Evolutionary conservation across 2,329 filamentous ascomycete genomes (phyloP).

Genomic region (Moelleriella libera): DNA sequence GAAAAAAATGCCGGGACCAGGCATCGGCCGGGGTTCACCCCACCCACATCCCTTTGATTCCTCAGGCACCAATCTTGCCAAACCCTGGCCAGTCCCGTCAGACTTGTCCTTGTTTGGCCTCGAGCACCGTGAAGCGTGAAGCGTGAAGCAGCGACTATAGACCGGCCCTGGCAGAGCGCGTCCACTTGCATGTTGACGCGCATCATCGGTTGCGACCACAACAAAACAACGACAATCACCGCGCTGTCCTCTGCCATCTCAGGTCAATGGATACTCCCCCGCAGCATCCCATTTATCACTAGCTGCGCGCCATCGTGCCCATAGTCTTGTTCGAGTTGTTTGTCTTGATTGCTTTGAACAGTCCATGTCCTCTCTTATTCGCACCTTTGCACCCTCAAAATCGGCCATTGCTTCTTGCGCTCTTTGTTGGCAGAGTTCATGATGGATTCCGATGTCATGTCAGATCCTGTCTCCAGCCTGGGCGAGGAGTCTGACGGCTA

Average conservation of each 20-base stretch:
- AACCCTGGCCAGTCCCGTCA: too few species aligned
- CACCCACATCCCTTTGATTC: too few species aligned
- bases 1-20: too few species aligned
- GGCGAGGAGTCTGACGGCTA: constrained; percentile 27
- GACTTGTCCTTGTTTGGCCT: neutral
- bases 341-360: constrained; percentile 11
- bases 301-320: neutral
- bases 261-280: neutral
- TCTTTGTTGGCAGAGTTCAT: constrained; percentile 8
- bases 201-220: constrained; percentile 10
- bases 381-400: neutral
- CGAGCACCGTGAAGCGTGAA: neutral
- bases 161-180: neutral
- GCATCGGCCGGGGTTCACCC: too few species aligned
- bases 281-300: neutral
- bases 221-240: constrained; percentile 8
- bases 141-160: neutral
- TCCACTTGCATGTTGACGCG: neutral
- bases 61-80: too few species aligned
- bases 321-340: neutral
- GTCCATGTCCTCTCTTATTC: neutral
- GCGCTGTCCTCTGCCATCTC: neutral
- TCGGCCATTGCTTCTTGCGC: neutral
- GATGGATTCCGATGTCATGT: constrained; percentile 44
- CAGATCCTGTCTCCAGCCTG: constrained; percentile 31